These are phyloP conservation scores for Fragilaria crotonensis DNA, from an alignment of 108 stramenopile species.

Conservation along the genomic window DNA sequence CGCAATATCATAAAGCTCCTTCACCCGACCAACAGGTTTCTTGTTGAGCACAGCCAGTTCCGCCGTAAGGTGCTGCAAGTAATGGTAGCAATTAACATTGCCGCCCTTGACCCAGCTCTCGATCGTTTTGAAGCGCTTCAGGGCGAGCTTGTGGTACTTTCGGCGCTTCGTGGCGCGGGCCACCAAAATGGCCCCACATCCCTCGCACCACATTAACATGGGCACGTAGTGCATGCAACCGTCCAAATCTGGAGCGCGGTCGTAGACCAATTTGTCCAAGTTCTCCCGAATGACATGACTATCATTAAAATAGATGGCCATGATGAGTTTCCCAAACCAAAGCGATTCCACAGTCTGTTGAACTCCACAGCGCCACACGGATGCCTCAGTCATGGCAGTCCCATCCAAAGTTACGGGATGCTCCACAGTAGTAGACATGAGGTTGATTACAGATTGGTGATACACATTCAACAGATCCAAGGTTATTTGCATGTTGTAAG, in stretches of 20 bases:
- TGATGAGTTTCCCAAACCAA: conserved; percentile 10
- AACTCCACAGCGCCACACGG: neutral
- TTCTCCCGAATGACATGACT: conserved; percentile 8
- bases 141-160: neutral
- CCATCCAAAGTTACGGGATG: conserved; percentile 17
- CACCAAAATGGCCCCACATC: neutral
- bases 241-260: neutral
- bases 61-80: neutral
- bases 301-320: conserved; percentile 18
- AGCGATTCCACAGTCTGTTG: conserved; percentile 10
- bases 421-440: neutral
- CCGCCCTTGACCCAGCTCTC: neutral
- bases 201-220: neutral
- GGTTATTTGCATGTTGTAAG: conserved; percentile 15
- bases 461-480: conserved; percentile 11
- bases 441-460: conserved; percentile 23
- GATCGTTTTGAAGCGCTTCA: neutral
- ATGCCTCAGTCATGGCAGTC: conserved; percentile 3
- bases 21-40: neutral
- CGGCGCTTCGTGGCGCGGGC: neutral
- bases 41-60: neutral
- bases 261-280: conserved; percentile 10
- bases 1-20: conserved; percentile 22
- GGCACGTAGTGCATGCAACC: neutral
- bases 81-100: neutral